These are phyloP conservation scores for Penicillium sp. DNA, from an alignment of 2,329 filamentous ascomycete genomes.

Conservation along the genomic window DNA sequence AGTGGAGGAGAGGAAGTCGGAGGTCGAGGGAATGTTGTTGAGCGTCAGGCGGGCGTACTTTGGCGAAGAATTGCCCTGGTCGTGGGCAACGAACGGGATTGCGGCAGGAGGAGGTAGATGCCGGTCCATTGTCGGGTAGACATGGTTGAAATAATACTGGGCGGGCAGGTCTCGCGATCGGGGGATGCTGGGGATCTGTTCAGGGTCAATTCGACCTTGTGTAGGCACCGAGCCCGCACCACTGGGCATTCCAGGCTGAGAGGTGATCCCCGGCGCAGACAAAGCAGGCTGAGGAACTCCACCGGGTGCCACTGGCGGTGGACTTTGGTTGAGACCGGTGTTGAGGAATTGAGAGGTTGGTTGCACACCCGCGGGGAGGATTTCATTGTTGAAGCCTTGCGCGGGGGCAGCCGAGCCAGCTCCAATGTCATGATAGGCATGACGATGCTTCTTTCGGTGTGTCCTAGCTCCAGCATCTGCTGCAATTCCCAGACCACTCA, in stretches of 20 bases:
- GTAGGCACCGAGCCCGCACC: conserved; percentile 65
- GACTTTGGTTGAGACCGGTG: conserved; percentile 53
- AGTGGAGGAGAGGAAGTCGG: conserved; percentile 79
- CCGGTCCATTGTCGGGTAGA: conserved; percentile 95
- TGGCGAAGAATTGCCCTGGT: conserved; percentile 95
- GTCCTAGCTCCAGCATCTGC: conserved; percentile 54
- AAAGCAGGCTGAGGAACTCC: conserved; percentile 33
- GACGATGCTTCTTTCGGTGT: conserved; percentile 88
- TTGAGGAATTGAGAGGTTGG: conserved; percentile 66
- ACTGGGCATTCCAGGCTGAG: conserved; percentile 44
- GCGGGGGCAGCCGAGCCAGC: conserved; percentile 61
- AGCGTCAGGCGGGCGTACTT: conserved; percentile 90
- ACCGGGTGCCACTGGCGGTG: conserved; percentile 38
- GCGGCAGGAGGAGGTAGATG: conserved; percentile 88
- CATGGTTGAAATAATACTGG: conserved; percentile 81
- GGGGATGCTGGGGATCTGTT: conserved; percentile 92
- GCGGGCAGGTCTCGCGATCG: conserved; percentile 81
- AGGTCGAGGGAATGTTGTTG: conserved; percentile 86
- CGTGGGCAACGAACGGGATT: conserved; percentile 88
- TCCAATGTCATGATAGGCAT: conserved; percentile 86
- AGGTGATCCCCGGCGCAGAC: conserved; percentile 32
- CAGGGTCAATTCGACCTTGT: conserved; percentile 80
- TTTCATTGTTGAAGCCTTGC: conserved; percentile 73
- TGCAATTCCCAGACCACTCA: conserved; percentile 76
- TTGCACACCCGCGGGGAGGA: conserved; percentile 61